A percentile compares a stretch with the other conserved stretches of the same genome.
These are phyloP conservation scores for Galerina sulciceps DNA, from an alignment of 768 basidiomycete genomes.

Conservation along the genomic window DNA sequence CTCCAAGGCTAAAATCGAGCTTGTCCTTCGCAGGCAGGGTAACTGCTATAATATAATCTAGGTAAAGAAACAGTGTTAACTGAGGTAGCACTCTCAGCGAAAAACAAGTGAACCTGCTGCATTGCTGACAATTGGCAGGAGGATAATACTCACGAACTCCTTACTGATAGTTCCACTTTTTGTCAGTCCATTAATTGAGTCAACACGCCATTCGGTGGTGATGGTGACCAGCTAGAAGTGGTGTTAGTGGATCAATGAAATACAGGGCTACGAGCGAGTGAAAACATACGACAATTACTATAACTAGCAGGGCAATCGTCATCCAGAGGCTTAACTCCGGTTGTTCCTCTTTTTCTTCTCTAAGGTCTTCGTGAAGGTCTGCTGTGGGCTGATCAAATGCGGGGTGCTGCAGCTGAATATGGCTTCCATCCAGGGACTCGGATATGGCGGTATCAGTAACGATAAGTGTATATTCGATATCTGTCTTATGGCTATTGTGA, in stretches of 20 bases:
- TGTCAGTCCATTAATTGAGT: slow-evolving; percentile 80
- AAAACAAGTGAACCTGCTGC: slow-evolving; percentile 60
- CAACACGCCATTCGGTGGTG: slow-evolving; percentile 76
- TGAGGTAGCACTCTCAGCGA: not conserved
- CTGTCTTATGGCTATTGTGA: not conserved
- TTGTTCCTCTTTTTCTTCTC: slow-evolving; percentile 37
- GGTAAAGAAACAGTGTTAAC: not conserved
- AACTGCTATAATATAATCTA: slow-evolving; percentile 90
- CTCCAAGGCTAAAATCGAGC: slow-evolving; percentile 82
- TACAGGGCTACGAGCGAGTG: slow-evolving; percentile 25
- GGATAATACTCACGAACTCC: slow-evolving; percentile 83
- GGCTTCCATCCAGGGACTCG: not conserved
- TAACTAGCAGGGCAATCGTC: slow-evolving; percentile 55
- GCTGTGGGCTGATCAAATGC: too few species aligned
- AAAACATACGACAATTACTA: slow-evolving; percentile 66
- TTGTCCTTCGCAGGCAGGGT: slow-evolving; percentile 91
- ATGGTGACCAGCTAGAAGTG: slow-evolving; percentile 56
- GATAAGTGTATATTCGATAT: not conserved
- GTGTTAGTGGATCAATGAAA: not conserved
- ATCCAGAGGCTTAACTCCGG: slow-evolving; percentile 60
- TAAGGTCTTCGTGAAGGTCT: not conserved
- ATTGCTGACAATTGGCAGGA: slow-evolving; percentile 92
- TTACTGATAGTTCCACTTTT: slow-evolving; percentile 56
- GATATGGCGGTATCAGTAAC: not conserved
- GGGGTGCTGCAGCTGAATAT: not conserved